These are phyloP conservation scores for Geotrichum ghanense DNA, from an alignment of 805 yeast species.

Conservation along the genomic window DNA sequence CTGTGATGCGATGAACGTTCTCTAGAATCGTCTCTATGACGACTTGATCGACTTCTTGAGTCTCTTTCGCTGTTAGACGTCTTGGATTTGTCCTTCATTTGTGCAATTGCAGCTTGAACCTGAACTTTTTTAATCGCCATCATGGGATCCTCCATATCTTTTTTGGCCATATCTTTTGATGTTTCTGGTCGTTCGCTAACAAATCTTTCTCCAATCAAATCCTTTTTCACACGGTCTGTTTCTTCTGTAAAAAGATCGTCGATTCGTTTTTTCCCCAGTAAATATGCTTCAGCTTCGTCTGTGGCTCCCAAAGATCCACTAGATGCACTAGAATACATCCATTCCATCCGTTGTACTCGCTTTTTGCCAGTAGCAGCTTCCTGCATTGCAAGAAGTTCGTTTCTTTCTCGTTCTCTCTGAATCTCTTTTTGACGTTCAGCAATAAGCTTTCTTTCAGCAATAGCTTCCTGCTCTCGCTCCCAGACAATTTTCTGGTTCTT, in stretches of 20 bases:
- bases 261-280: constrained; percentile 41
- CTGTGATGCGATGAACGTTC: not conserved
- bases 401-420: constrained; percentile 46
- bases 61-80: no score
- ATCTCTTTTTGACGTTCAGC: constrained; percentile 55
- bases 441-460: constrained; percentile 56
- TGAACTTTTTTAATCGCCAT: not conserved
- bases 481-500: constrained; percentile 80
- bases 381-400: constrained; percentile 41
- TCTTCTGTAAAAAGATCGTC: constrained; percentile 18
- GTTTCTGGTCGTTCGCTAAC: not conserved
- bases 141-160: not conserved
- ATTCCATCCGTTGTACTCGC: constrained; percentile 43
- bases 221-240: not conserved
- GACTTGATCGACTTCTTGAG: not conserved
- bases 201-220: not conserved
- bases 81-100: not conserved
- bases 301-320: constrained; percentile 20
- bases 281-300: constrained; percentile 39
- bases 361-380: constrained; percentile 29
- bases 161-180: not conserved
- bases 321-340: constrained; percentile 71
- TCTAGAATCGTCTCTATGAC: not conserved
- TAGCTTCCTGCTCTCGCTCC: constrained; percentile 66
- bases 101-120: not conserved